Conservation (phyloP, 495 filamentous ascomycete species). For the Hyaloscypha variabilis region DNA sequence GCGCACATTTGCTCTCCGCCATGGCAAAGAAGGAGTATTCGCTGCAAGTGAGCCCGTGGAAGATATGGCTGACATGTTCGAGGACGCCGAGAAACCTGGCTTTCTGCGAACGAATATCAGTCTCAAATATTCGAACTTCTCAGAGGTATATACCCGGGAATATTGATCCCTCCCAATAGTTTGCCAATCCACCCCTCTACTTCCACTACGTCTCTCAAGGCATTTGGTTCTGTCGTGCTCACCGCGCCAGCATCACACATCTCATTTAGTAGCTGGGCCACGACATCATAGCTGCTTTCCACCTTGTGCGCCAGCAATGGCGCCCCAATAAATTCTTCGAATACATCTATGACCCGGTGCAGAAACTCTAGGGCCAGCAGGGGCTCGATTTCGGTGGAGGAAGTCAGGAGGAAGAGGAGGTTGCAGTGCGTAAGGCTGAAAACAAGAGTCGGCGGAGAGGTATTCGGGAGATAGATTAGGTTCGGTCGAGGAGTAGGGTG, state of each 20-base stretch:
- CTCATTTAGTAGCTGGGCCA: slow-evolving; percentile 89
- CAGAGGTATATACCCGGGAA: slow-evolving; percentile 62
- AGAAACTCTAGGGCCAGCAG: slow-evolving; percentile 96
- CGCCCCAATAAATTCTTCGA: slow-evolving; percentile 95
- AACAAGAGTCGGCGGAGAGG: slow-evolving; percentile 83
- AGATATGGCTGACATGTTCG: slow-evolving; percentile 32
- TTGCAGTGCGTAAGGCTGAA: slow-evolving; percentile 87
- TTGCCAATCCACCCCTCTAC: slow-evolving; percentile 89
- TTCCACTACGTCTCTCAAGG: slow-evolving; percentile 87
- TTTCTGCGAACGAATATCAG: slow-evolving; percentile 21
- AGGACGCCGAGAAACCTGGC: slow-evolving; percentile 27
- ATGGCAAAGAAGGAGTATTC: slow-evolving; percentile 62
- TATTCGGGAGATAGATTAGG: slow-evolving; percentile 79
- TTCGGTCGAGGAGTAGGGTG: slow-evolving; percentile 83
- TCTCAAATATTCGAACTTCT: background rate
- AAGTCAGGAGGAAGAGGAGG: slow-evolving; percentile 83
- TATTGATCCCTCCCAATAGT: slow-evolving; percentile 82
- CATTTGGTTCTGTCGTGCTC: slow-evolving; percentile 90
- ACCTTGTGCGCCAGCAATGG: slow-evolving; percentile 85
- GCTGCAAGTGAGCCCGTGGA: slow-evolving; percentile 33
- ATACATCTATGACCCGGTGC: slow-evolving; percentile 86
- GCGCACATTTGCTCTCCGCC: slow-evolving; percentile 88
- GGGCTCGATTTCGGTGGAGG: slow-evolving; percentile 83
- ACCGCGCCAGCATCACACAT: slow-evolving; percentile 96
- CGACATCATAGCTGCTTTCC: slow-evolving; percentile 88